phyloP scores from a whole-genome alignment of 1,284 basidiomycete genomes.

The Boletus chippewaensis region DNA sequence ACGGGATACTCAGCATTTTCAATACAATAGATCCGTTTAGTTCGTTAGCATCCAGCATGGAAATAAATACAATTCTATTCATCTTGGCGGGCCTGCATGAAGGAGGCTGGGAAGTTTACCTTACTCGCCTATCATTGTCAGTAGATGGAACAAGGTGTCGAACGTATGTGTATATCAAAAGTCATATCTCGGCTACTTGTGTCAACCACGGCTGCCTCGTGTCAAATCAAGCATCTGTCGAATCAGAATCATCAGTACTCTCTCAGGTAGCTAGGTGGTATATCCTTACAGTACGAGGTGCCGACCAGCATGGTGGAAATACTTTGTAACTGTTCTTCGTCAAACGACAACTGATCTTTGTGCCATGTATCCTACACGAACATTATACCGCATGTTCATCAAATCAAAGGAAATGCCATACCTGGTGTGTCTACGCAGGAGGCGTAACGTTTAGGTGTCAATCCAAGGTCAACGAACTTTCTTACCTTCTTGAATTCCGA shows the following conservation, averaged over 20 bases:
- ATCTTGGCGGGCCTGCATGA: not conserved
- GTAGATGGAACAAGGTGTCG: not conserved
- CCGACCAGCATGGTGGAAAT: slow-evolving; percentile 87
- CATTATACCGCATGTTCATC: slow-evolving; percentile 4
- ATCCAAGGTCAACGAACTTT: slow-evolving; percentile 7
- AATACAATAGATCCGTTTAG: slow-evolving; percentile 5
- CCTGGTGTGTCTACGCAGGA: slow-evolving; percentile 58
- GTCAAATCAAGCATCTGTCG: slow-evolving; percentile 23
- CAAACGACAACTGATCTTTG: slow-evolving; percentile 84
- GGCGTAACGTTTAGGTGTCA: slow-evolving; percentile 14
- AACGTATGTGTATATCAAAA: slow-evolving; percentile 1
- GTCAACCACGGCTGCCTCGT: not conserved
- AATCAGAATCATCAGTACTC: slow-evolving; percentile 11
- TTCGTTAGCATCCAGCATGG: not conserved
- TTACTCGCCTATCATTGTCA: not conserved
- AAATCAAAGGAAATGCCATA: slow-evolving; percentile 31
- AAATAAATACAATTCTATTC: not conserved
- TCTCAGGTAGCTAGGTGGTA: not conserved
- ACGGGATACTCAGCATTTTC: not conserved
- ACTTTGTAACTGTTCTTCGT: slow-evolving; percentile 83
- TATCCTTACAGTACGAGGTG: slow-evolving; percentile 77
- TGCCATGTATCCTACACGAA: slow-evolving; percentile 77
- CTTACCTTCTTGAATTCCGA: slow-evolving; percentile 83
- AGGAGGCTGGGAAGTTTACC: not conserved
- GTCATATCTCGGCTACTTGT: not conserved